Evolutionary conservation across 2,329 filamentous ascomycete species (phyloP).

Genomic region (Biscogniauxia sp.): DNA sequence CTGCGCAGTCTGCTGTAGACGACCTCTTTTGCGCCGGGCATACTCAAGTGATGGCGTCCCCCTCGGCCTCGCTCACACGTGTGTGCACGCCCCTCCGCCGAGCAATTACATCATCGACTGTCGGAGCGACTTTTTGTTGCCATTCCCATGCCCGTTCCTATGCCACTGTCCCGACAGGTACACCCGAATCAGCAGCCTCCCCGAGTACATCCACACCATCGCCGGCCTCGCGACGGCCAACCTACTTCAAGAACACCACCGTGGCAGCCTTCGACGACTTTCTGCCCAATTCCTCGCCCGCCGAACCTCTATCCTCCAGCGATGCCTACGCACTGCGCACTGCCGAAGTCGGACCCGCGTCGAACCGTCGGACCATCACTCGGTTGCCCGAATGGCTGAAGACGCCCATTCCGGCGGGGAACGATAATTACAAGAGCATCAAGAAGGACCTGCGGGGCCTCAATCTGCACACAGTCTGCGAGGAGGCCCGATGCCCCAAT

Average conservation of each 20-base stretch:
- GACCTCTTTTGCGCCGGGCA: background rate
- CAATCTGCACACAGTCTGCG: constrained; percentile 91
- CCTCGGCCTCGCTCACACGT: constrained; percentile 27
- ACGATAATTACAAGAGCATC: constrained; percentile 86
- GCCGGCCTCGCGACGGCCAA: constrained; percentile 35
- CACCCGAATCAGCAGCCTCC: constrained; percentile 24
- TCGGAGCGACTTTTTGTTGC: constrained; percentile 11
- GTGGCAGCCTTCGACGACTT: constrained; percentile 61
- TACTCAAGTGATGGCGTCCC: constrained; percentile 23
- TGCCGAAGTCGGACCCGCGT: constrained; percentile 61
- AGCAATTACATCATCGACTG: constrained; percentile 22
- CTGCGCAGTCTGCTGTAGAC: background rate
- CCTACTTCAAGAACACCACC: constrained; percentile 59
- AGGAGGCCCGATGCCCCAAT: constrained; percentile 96
- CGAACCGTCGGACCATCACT: constrained; percentile 62
- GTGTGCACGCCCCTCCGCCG: constrained; percentile 29
- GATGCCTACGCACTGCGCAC: constrained; percentile 62
- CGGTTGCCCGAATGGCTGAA: constrained; percentile 93
- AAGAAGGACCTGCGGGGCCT: constrained; percentile 89
- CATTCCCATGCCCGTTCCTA: constrained; percentile 18
- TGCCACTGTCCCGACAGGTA: constrained; percentile 29
- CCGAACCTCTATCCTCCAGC: constrained; percentile 43
- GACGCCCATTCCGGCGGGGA: constrained; percentile 83
- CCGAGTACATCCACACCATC: constrained; percentile 22
- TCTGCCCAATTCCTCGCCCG: constrained; percentile 41